Base-by-base conservation (phyloP, 345 rosid genomes). In the Nephelium lappaceum region DNA sequence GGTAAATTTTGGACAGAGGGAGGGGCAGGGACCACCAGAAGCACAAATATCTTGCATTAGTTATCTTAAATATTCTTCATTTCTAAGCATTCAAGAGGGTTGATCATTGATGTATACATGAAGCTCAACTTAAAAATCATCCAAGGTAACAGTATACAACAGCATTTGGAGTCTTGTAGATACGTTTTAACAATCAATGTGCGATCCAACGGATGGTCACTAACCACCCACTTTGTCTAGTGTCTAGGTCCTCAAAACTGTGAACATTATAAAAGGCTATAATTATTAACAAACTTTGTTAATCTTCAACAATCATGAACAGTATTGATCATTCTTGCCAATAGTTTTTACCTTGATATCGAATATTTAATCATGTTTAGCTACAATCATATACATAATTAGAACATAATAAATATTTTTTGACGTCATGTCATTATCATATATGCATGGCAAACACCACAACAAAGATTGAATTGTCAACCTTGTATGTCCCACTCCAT, bases 31-130 rank as follows among this genome's bases (percentile, higher is more conserved):
- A 53, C 78, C 78, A 7, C 57, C 23, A 5, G 24, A 23, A 23
- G 55, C 53, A 66, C 38, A n/a, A 21, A 8, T 39, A 51, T 53
- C 39, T 61, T 60, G 18, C 23, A 60, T 58, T 57, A 6, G 8
- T 51, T 36, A n/a, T 58, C 62, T 58, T n/a, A n/a, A 58, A 58
- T 6, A 58, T 58, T 58, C 25, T 61, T 73, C 77, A 23, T 60
- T 24, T 73, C 21, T 11, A 57, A 72, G 51, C 31, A 72, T 39
- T 7, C 8, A 27, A 1, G 67, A 24, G 6, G 41, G 23, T 27
- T 64, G 39, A 24, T 58, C 63, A 58, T 58, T n/a, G 63, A n/a
- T 58, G 63, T 21, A 58, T 58, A n/a, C 1, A 58, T 9, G 11
- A 58, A 58, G 25, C 63, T 58, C 63, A 58, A 58, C 63, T n/a